A percentile compares a stretch with the other conserved stretches of the same genome.
Evolutionary conservation across 805 yeast species (phyloP).

Genomic region (Lipomyces sp.): DNA sequence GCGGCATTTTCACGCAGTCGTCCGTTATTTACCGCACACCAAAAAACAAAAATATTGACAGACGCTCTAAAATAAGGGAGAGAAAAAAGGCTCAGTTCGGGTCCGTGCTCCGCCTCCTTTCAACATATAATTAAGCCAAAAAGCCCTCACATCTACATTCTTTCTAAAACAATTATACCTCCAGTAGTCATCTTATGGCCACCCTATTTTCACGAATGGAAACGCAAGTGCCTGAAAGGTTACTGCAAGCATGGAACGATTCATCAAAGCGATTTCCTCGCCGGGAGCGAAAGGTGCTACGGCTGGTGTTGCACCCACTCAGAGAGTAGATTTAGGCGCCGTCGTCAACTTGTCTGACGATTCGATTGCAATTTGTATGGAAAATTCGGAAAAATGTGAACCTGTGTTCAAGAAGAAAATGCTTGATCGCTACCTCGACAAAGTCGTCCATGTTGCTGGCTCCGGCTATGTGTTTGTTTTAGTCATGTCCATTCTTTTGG

Average conservation of each 20-base stretch:
- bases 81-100: no score
- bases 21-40: no score
- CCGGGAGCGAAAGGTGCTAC: constrained; percentile 6
- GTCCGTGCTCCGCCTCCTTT: no score
- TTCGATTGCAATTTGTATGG: neutral
- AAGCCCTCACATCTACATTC: no score
- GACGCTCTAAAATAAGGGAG: no score
- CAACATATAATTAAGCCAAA: neutral
- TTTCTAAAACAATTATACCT: no score
- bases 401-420: neutral
- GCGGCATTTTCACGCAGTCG: no score
- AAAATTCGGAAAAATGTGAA: neutral
- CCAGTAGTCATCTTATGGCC: no score
- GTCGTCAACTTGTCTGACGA: neutral
- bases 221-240: no score
- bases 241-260: constrained; percentile 2
- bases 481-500: constrained; percentile 16
- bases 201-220: no score
- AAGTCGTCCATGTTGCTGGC: constrained; percentile 14
- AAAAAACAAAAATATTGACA: no score
- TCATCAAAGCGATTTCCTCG: constrained; percentile 3
- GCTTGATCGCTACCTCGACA: constrained; percentile 25
- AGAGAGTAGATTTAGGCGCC: neutral
- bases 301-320: constrained; percentile 5
- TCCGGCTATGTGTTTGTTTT: constrained; percentile 21